These are phyloP conservation scores for Thalassiosira gravida DNA, from an alignment of 352 stramenopile species.

Conservation along the genomic window DNA sequence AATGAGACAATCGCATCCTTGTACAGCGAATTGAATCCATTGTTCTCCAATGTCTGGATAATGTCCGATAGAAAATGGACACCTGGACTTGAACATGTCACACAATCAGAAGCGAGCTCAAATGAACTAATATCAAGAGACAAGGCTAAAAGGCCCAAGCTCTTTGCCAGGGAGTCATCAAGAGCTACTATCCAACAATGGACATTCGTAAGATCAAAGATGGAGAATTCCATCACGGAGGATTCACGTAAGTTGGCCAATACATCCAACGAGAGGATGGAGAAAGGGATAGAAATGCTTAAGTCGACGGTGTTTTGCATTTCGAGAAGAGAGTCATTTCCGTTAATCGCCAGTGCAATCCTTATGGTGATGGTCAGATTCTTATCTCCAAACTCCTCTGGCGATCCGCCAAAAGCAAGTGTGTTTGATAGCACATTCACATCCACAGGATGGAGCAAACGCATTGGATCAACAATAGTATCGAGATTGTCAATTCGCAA, in stretches of 20 bases:
- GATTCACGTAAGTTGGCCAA: slow-evolving; percentile 33
- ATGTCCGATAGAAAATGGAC: slow-evolving; percentile 31
- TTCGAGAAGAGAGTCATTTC: slow-evolving; percentile 33
- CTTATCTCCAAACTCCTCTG: not conserved
- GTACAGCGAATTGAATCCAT: slow-evolving; percentile 17
- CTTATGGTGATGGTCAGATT: not conserved
- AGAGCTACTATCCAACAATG: slow-evolving; percentile 52
- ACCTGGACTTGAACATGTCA: slow-evolving; percentile 42
- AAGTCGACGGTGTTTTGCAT: slow-evolving; percentile 53
- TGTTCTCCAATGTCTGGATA: slow-evolving; percentile 26
- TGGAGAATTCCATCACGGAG: slow-evolving; percentile 45
- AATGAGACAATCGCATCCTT: slow-evolving; percentile 21
- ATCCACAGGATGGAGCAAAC: not conserved
- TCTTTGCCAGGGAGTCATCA: not conserved
- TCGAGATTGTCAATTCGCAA: slow-evolving; percentile 36
- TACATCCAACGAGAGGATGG: slow-evolving; percentile 28
- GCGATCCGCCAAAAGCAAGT: not conserved
- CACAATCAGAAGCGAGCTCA: slow-evolving; percentile 28
- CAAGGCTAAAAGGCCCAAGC: not conserved
- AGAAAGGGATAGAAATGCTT: slow-evolving; percentile 34
- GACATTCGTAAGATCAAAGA: slow-evolving; percentile 47
- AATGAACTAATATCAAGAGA: slow-evolving; percentile 25
- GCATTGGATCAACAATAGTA: slow-evolving; percentile 18
- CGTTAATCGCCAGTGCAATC: slow-evolving; percentile 5
- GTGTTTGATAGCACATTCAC: slow-evolving; percentile 1